Evolutionary conservation across 2,329 filamentous ascomycete genomes (phyloP), one percentile per base, ranked within the genome.

Genomic region (Aspergillus vadensis): DNA sequence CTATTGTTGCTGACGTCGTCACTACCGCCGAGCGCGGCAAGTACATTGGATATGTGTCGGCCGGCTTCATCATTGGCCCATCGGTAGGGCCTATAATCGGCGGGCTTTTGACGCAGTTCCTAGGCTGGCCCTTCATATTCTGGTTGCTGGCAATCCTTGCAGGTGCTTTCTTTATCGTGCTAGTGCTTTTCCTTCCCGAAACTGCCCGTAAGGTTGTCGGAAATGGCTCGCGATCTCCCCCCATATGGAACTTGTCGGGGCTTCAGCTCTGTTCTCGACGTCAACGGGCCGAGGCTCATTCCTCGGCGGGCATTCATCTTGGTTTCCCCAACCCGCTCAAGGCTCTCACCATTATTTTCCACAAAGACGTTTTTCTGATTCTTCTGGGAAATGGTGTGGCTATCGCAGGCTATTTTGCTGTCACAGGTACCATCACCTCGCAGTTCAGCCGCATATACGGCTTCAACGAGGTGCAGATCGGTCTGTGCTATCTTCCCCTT

Each of bases 61-160:
- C 56, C 69, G 91, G 90, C 9, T 84, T 82, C 57, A 81, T 88
- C 57, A 58, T 79, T 6, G 80, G 77, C 0, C 77, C 79, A 2
- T 70, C 79, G 3, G 69, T 89, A 0, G 76, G 84, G 0, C 87
- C 88, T 0, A 80, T 89, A 1, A 76, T 91, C 2, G 88, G 88
- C 15, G 89, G 88, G 0, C 63, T 90, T 1, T 72, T 91, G 17
- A 82, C 82, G 17, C 79, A 89, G 65, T 88, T 84, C 64, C 80
- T 88, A 0, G 84, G 86, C 15, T 91, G 88, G 88, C 78, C 66
- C 21, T 68, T 63, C 55, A 86, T 89, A 58, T 90, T 90, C 69
- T 90, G 87, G 87, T 89, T 90, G 68, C 81, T 88, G 49, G 78
- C 83, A 41, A 87, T 90, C 38, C 76, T 75, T 2, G 66, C 74